phyloP scores from a whole-genome alignment of 2,329 filamentous ascomycete species.

The Penicillium thymicola region DNA sequence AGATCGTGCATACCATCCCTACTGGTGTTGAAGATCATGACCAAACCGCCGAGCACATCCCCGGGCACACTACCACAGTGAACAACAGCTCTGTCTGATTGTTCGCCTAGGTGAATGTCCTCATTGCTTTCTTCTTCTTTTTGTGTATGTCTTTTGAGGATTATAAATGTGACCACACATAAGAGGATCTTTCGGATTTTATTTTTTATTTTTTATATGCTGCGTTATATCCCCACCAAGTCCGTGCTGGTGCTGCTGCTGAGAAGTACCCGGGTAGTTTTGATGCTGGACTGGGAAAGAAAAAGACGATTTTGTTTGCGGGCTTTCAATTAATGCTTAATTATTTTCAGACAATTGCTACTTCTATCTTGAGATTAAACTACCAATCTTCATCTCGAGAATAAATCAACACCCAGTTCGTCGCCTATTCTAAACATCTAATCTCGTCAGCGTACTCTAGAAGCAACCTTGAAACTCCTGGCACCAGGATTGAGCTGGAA shows the following conservation, averaged over 20 bases:
- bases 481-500: not conserved
- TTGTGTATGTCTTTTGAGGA: not conserved
- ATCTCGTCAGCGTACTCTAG: not conserved
- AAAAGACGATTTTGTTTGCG: not conserved
- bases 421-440: not conserved
- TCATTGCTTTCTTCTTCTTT: not conserved
- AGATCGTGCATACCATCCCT: constrained; percentile 47
- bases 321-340: constrained; percentile 5
- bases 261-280: not conserved
- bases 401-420: not conserved
- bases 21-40: constrained; percentile 11
- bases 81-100: constrained; percentile 16
- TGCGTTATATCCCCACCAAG: not conserved
- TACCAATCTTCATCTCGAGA: not conserved
- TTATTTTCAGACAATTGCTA: not conserved
- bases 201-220: not conserved
- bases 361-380: not conserved
- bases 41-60: constrained; percentile 12
- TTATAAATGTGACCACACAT: not conserved
- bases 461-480: not conserved
- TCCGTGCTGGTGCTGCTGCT: not conserved
- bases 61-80: constrained; percentile 2
- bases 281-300: not conserved
- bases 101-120: not conserved
- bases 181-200: not conserved